Evolutionary conservation across 1,284 basidiomycete genomes (phyloP).

Genomic region (Leccinum pallidistipes): DNA sequence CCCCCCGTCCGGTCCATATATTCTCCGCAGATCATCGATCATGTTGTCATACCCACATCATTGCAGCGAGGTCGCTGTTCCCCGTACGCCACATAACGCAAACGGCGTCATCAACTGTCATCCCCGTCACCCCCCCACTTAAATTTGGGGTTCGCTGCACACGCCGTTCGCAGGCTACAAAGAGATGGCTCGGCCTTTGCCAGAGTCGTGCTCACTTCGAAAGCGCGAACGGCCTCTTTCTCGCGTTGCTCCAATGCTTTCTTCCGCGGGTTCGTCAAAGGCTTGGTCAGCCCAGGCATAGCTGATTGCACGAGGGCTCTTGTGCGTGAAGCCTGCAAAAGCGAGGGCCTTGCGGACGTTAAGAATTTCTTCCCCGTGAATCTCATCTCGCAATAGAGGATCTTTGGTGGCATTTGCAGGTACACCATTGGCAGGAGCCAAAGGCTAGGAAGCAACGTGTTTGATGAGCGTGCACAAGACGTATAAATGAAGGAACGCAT

Average conservation of each 20-base stretch:
- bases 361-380: constrained; percentile 83
- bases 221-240: constrained; percentile 61
- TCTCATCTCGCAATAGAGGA: constrained; percentile 81
- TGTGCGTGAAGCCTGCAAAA: constrained; percentile 89
- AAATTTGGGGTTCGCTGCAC: constrained; percentile 29
- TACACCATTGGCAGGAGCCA: constrained; percentile 86
- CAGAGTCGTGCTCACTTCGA: constrained; percentile 56
- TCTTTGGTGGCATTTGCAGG: constrained; percentile 84
- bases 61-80: constrained; percentile 33
- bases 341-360: constrained; percentile 89
- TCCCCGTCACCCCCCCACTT: constrained; percentile 19
- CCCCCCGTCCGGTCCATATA: constrained; percentile 13
- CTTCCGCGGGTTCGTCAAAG: constrained; percentile 57
- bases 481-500: constrained; percentile 37
- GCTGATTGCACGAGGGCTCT: constrained; percentile 74
- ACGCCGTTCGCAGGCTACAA: constrained; percentile 50
- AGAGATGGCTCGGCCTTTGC: constrained; percentile 74
- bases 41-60: constrained; percentile 34
- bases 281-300: constrained; percentile 73
- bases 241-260: constrained; percentile 47
- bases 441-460: constrained; percentile 58
- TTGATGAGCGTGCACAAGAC: constrained; percentile 27
- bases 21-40: constrained; percentile 31
- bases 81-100: constrained; percentile 32
- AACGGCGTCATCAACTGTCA: constrained; percentile 33